These are phyloP conservation scores for Eremomyces bilateralis DNA, from an alignment of 495 filamentous ascomycete species.

Conservation along the genomic window DNA sequence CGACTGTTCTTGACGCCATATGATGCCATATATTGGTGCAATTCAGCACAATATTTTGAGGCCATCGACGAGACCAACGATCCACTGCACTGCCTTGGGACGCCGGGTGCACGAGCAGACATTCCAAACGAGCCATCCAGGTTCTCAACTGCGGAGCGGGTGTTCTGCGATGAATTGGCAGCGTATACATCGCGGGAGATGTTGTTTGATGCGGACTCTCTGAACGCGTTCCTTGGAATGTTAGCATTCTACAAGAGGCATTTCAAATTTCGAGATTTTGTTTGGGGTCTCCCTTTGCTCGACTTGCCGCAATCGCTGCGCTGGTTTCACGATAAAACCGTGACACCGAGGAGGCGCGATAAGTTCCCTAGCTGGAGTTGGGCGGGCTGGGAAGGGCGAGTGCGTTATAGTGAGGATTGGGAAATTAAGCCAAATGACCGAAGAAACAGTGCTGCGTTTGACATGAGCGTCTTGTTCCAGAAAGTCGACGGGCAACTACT, in stretches of 20 bases:
- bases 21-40: too few relatives aligned
- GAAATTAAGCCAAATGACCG: background rate
- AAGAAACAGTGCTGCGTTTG: too few relatives aligned
- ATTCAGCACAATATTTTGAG: background rate
- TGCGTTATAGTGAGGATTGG: background rate
- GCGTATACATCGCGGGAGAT: background rate
- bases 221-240: background rate
- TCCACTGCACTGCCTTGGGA: background rate
- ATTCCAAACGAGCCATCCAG: background rate
- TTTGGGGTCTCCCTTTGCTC: background rate
- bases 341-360: background rate
- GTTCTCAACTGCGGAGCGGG: background rate
- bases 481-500: background rate
- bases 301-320: background rate
- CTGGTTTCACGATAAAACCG: background rate
- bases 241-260: background rate
- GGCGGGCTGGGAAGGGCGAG: background rate
- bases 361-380: background rate
- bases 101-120: background rate
- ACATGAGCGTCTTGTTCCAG: background rate
- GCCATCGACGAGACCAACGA: background rate
- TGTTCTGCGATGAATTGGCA: background rate
- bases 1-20: background rate
- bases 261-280: background rate
- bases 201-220: background rate